Base-by-base conservation (phyloP, 345 rosid species). In the Toxicodendron radicans region DNA sequence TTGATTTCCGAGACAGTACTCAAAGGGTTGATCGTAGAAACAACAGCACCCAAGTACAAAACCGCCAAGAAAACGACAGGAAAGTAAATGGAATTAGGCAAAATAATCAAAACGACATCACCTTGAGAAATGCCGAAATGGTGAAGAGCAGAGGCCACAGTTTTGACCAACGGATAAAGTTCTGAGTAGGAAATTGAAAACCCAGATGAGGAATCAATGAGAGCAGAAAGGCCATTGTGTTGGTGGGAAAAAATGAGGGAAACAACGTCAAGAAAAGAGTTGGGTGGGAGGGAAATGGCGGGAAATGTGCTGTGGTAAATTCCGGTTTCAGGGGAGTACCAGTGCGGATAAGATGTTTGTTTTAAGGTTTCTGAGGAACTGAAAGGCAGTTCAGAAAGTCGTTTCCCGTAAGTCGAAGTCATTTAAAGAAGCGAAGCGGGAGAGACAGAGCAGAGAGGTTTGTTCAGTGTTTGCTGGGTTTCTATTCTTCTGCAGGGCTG, bases 71-170 rank as follows among this genome's bases (percentile, higher is more conserved):
- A 87, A 51, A 89, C 67, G 20, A 91, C 2, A 0, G 97, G 98
- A 35, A 84, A 85, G 76, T 87, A 80, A 65, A 91, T 68, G 49
- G 93, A 89, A 75, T 92, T 94, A 41, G 97, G 97, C 75, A 91
- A 69, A 64, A 90, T 67, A 74, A 92, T 81, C 59, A 90, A 78
- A 18, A 94, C 92, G 33, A 85, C 87, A 52, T 94, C 92, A 72
- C 97, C 93, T 80, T 82, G 83, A 2, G 72, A 78, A 48, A 92
- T 54, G 41, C 97, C 93, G 24, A 82, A 20, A 49, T 66, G 73
- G 67, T 83, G 88, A 51, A 94, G 83, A 68, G 86, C 87, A 52
- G 84, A 78, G 71, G 95, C 97, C 58, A 88, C 52, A 66, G 89
- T 86, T 24, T 72, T 78, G 64, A 94, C 85, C 72, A 84, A 56